Base-by-base conservation (phyloP, 228 moss, liverwort and hornwort genomes). In the Sphagnum fallax region DNA sequence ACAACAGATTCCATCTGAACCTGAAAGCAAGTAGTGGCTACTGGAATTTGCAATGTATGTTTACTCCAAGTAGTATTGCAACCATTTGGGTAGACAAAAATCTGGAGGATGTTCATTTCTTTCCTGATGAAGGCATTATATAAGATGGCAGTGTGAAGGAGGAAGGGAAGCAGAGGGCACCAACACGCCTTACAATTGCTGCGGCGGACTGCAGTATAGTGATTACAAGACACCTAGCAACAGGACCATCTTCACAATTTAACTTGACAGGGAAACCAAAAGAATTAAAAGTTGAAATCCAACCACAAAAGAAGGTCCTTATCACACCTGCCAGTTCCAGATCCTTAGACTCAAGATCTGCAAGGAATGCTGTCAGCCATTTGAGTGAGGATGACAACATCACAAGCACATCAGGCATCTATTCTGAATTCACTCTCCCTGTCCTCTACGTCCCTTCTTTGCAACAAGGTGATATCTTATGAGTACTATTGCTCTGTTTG, bases 121-220 rank as follows among this genome's bases (percentile, higher is more conserved):
- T 32, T 32, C 32, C 32, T 32, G 32, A 32, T 32, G 32, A 32
- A 32, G 32, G 32, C 32, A 32, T 32, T 32, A 32, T 32, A 32
- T 32, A 32, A 32, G 32, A 32, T 32, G 32, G 66, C 80, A 94
- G 98, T 84, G 75, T 86, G 51, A 85, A 81, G 71, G 89, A 92
- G 67, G 89, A 92, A 65, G 89, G 84, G 67, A 86, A 82, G 72
- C 78, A 66, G 75, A 89, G 80, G 78, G 67, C 77, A 53, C 94
- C 98, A 32, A 98, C 98, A 62, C 98, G 98, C 52, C 81, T 98
- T 60, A 80, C 90, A 55, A 86, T 89, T 76, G 87, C 87, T 70
- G 92, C 98, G 61, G 93, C 94, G 61, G 92, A 92, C 80, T 98
- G 92, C 75, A 75, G 80, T 75, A 81, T 86, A 67, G 81, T 74